Percentiles rank a stretch among this genome's conserved stretches.
These are phyloP conservation scores for Phanerochaete sordida DNA, from an alignment of 768 basidiomycete species.

Conservation along the genomic window DNA sequence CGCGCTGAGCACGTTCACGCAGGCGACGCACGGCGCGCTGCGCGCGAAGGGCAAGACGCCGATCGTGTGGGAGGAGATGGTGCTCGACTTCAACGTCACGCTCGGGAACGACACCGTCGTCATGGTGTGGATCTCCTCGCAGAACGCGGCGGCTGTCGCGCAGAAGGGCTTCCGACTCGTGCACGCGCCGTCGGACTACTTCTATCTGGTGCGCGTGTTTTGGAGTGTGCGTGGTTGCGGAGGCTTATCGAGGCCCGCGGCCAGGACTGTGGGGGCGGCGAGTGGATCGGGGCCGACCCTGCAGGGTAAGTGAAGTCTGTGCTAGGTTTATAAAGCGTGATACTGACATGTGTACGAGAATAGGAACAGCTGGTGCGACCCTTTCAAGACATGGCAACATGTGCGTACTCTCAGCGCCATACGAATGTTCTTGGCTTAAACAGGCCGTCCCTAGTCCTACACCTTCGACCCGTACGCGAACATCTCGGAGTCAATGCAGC, in stretches of 20 bases:
- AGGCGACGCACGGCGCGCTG: constrained; percentile 31
- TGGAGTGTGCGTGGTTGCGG: not conserved
- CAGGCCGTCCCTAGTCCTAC: constrained; percentile 39
- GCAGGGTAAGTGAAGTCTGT: constrained; percentile 25
- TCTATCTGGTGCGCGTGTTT: constrained; percentile 56
- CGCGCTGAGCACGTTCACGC: constrained; percentile 36
- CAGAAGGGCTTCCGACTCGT: constrained; percentile 59
- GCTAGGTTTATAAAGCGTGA: not conserved
- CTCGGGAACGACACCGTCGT: constrained; percentile 42
- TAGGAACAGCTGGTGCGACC: constrained; percentile 68
- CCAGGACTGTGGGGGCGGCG: constrained; percentile 69
- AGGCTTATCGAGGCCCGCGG: not conserved
- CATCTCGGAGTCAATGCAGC: constrained; percentile 42
- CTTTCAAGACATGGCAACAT: constrained; percentile 79
- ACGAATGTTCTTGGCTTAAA: constrained; percentile 18
- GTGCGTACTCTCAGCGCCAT: constrained; percentile 26
- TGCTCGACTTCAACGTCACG: constrained; percentile 34
- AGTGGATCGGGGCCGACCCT: constrained; percentile 58
- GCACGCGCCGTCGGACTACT: constrained; percentile 71
- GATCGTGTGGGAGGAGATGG: constrained; percentile 44
- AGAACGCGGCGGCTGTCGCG: constrained; percentile 55
- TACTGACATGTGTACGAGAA: not conserved
- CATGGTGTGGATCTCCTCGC: constrained; percentile 74
- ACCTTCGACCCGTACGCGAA: constrained; percentile 68
- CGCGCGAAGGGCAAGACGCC: constrained; percentile 40